Evolutionary conservation across 768 basidiomycete species (phyloP), one percentile per base, ranked within the genome.

Genomic region (Hypholoma fasciculare): DNA sequence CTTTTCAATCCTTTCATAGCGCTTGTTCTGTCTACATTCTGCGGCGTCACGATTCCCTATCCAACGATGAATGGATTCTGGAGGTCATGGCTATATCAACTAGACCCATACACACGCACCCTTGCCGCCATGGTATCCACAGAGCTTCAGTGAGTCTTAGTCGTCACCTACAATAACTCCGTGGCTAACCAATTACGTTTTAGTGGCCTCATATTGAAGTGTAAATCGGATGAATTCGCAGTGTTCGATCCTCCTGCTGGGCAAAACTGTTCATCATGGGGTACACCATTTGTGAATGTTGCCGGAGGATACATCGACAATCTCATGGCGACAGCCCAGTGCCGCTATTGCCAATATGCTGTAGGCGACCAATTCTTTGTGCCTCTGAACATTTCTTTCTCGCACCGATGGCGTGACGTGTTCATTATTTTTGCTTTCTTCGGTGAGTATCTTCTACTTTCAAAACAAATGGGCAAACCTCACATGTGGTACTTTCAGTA

Each of bases 301-400:
- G 78, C 82, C 49, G 89, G 90, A 0, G 94, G 94, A 0, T 94
- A 94, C 70, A 72, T 96, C 14, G 78, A 86, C 56, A 86, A 94
- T 63, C 78, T 81, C 0, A 74, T 78, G 54, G 90, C 81, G 11
- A 87, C 84, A 0, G 54, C 68, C 1, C 67, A 71, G 6, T 96
- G 94, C 70, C 78, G 81, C 14, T 95, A 92, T 69, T 95, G 94
- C 65, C 82, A 85, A 64, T 92, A 82, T 66, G 54, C 62, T 65
- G 72, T 82, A 20, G 90, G 90, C 0, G 88, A 92, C 62, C 74
- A 92, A 61, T 93, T 88, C 73, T 89, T 78, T 68, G 64, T 69
- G 11, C 88, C 88, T 0, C 71, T 93, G 43, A 89, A 89, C 61
- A 90, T 93, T 64, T 67, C 68, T 0, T 91, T 78, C 67, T 73